A percentile compares a stretch with the other conserved stretches of the same genome.
Evolutionary conservation across 2,329 filamentous ascomycete species (phyloP).

Genomic region (Cylindrodendrum hubeiense): DNA sequence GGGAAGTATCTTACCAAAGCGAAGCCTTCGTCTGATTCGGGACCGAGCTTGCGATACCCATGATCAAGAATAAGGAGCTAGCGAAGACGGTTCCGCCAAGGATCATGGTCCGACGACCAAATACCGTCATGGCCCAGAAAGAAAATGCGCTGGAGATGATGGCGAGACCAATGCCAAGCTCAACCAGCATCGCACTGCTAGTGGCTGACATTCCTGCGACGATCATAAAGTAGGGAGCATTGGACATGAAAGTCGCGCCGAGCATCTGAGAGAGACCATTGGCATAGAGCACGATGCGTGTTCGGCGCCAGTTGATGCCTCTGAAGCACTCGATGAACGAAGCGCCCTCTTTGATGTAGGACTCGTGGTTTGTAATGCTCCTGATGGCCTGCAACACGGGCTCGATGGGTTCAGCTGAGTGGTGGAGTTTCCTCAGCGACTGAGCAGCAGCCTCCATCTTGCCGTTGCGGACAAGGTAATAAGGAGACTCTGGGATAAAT

Average conservation of each 20-base stretch:
- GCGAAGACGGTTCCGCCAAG: background rate
- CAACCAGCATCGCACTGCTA: background rate
- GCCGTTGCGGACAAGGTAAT: background rate
- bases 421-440: background rate
- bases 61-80: conserved; percentile 4
- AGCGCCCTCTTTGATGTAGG: background rate
- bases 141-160: conserved; percentile 1
- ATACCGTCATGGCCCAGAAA: background rate
- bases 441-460: background rate
- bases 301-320: conserved; percentile 12
- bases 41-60: conserved; percentile 2
- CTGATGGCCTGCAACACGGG: background rate
- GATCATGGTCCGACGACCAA: conserved; percentile 8
- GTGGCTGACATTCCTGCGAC: conserved; percentile 8
- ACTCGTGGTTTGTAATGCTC: background rate
- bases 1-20: background rate
- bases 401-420: background rate
- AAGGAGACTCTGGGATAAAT: background rate
- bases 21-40: background rate
- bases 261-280: background rate
- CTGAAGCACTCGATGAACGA: conserved; percentile 12
- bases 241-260: conserved; percentile 7
- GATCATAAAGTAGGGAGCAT: conserved; percentile 16
- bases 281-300: conserved; percentile 5
- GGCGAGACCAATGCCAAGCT: conserved; percentile 7